Evolutionary conservation across 345 rosid genomes (phyloP).

Genomic region (Arabidopsis arenosa): DNA sequence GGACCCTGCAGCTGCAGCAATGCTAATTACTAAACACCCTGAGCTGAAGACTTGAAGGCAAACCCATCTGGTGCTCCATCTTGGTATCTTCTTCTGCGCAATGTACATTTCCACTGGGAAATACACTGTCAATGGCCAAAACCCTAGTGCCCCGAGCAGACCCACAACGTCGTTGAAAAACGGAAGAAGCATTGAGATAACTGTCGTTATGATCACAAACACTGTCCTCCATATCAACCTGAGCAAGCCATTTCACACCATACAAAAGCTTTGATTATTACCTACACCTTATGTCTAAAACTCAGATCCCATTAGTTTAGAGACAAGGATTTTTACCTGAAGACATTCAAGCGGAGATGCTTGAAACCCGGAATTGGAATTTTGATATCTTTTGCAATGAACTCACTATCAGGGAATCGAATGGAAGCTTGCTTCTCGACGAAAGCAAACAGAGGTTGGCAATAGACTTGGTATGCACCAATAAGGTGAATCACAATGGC

Average conservation of each 20-base stretch:
- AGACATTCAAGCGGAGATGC: slow-evolving; percentile 60
- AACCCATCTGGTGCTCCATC: slow-evolving; percentile 86
- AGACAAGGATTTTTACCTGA: slow-evolving; percentile 45
- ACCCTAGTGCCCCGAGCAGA: slow-evolving; percentile 82
- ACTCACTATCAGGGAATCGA: slow-evolving; percentile 58
- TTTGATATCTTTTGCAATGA: slow-evolving; percentile 63
- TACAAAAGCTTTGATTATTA: slow-evolving; percentile 15
- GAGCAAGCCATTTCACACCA: slow-evolving; percentile 40
- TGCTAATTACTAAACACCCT: slow-evolving; percentile 70
- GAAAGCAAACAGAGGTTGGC: slow-evolving; percentile 90
- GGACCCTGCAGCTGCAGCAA: slow-evolving; percentile 86
- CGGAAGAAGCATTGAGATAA: slow-evolving; percentile 88
- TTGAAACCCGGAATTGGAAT: slow-evolving; percentile 58
- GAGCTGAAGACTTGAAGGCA: slow-evolving; percentile 71
- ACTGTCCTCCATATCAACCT: slow-evolving; percentile 81
- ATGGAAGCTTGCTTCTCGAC: slow-evolving; percentile 59
- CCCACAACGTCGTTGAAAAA: slow-evolving; percentile 88
- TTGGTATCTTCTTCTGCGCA: slow-evolving; percentile 67
- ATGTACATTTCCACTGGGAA: slow-evolving; percentile 94
- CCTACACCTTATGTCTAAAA: background rate
- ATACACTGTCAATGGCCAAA: slow-evolving; percentile 90
- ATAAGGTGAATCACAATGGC: slow-evolving; percentile 87
- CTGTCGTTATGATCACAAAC: slow-evolving; percentile 76
- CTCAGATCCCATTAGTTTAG: background rate
- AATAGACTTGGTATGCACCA: slow-evolving; percentile 92